Evolutionary conservation across 2,329 filamentous ascomycete genomes (phyloP), one percentile per base, ranked within the genome.

Genomic region (Colletotrichum paranaense): DNA sequence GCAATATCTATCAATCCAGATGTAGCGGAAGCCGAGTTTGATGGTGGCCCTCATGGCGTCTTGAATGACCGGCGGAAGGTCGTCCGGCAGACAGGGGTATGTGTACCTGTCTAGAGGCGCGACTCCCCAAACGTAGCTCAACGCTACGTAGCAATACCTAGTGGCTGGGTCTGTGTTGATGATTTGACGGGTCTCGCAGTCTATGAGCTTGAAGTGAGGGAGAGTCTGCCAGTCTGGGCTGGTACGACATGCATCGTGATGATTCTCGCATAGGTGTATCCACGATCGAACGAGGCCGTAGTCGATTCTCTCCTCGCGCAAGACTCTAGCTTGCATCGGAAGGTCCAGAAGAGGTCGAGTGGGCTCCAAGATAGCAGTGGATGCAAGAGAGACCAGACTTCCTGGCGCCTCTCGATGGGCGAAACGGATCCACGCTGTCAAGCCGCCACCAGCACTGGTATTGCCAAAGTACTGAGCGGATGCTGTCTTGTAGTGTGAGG

Each of bases 1-100:
- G 62, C 83, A 85, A 1, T 82, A 77, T 28, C 78, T 76, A 63
- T 84, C 83, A 5, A 85, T 79, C 83, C 83, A 85, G 6, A 85
- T 76, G 63, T 84, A 83, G 5, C 79, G 75, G 12, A 82, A 75
- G 1, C 82, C 82, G 5, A 85, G 76, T 14, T 79, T 75, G 14
- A 75, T 78, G 0, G 80, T 79, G 5, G 81, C 82, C 1, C 75
- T 65, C 14, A 81, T 79, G 11, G 81, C 78, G 70, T 76, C 56
- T 75, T 75, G 46, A 28, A 72, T 63, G 35, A 72, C 62, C 1
- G 56, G 49, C 30, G 64, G 68, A 8, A 72, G 30, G 4, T 42
- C 14, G 22, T 68, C 64, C 2, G 53, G 58, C 9, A 71, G 55
- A 22, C 22, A 11, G 1, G 68, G 62, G 24, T 66, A 71, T 11